phyloP scores from a whole-genome alignment of 495 filamentous ascomycete genomes.

The Penicillium odoratum region DNA sequence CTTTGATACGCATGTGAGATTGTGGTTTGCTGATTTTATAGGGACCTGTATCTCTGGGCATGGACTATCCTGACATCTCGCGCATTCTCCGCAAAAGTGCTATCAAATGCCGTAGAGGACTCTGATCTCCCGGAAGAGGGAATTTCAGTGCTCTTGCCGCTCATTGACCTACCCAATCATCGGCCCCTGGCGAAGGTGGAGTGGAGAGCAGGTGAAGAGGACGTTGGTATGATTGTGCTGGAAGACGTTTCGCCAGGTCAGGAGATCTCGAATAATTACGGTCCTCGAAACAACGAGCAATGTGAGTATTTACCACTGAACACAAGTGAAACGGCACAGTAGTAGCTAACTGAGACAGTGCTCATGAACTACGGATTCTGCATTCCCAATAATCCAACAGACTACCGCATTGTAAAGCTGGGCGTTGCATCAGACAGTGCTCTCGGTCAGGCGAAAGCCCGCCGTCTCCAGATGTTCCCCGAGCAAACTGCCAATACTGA shows the following conservation, averaged over 20 bases:
- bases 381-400: slow-evolving; percentile 54
- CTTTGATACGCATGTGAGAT: not conserved
- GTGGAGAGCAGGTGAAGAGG: slow-evolving; percentile 54
- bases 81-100: slow-evolving; percentile 48
- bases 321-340: not conserved
- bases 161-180: slow-evolving; percentile 64
- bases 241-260: slow-evolving; percentile 47
- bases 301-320: slow-evolving; percentile 35
- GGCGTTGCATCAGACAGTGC: slow-evolving; percentile 43
- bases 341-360: slow-evolving; percentile 35
- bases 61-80: slow-evolving; percentile 63
- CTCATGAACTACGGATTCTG: slow-evolving; percentile 71
- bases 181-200: slow-evolving; percentile 56
- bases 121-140: slow-evolving; percentile 35
- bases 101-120: slow-evolving; percentile 39
- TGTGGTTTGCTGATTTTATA: slow-evolving; percentile 28
- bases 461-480: slow-evolving; percentile 37
- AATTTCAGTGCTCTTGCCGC: slow-evolving; percentile 58
- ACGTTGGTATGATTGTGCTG: slow-evolving; percentile 50
- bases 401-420: slow-evolving; percentile 52
- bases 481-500: slow-evolving; percentile 30
- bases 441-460: slow-evolving; percentile 36
- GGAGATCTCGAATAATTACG: slow-evolving; percentile 70
- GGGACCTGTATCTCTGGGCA: slow-evolving; percentile 66
- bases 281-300: slow-evolving; percentile 66